These are phyloP conservation scores for Cubamyces sp. DNA, from an alignment of 768 basidiomycete genomes.

Conservation along the genomic window DNA sequence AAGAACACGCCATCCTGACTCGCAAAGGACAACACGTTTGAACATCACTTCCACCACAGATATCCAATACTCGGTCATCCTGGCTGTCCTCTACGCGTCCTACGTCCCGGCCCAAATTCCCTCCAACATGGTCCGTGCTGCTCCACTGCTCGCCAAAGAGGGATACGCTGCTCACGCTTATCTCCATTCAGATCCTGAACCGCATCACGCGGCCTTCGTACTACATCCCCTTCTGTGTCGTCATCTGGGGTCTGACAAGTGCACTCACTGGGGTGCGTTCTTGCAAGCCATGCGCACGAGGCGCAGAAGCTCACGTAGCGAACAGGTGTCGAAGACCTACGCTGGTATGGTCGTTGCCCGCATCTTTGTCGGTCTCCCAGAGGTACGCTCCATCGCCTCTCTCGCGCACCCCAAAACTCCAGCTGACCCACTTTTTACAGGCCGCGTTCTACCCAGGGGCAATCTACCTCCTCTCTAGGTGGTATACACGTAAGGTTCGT, in stretches of 20 bases:
- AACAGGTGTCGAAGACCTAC: conserved; percentile 57
- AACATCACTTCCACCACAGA: conserved; percentile 37
- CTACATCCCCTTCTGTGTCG: conserved; percentile 63
- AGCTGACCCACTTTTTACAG: conserved; percentile 30
- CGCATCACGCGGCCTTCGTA: conserved; percentile 59
- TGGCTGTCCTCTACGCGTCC: conserved; percentile 59
- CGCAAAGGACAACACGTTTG: no score
- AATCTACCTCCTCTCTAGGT: conserved; percentile 42
- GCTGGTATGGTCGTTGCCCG: conserved; percentile 59
- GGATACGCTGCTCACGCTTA: background rate
- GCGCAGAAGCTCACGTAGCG: background rate
- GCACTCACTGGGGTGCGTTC: conserved; percentile 59
- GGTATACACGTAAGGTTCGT: conserved; percentile 42
- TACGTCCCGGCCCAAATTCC: conserved; percentile 70
- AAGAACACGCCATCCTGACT: background rate
- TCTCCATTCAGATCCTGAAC: conserved; percentile 52
- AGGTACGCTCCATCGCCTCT: conserved; percentile 36
- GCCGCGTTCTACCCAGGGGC: conserved; percentile 69
- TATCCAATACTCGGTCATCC: conserved; percentile 54
- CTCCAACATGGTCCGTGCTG: conserved; percentile 58
- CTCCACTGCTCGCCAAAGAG: background rate
- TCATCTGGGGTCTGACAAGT: conserved; percentile 67
- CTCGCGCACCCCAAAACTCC: background rate
- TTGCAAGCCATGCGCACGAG: background rate
- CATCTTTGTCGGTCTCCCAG: conserved; percentile 65